Conservation (phyloP, 2,329 filamentous ascomycete species). For the Fusarium albidum region DNA sequence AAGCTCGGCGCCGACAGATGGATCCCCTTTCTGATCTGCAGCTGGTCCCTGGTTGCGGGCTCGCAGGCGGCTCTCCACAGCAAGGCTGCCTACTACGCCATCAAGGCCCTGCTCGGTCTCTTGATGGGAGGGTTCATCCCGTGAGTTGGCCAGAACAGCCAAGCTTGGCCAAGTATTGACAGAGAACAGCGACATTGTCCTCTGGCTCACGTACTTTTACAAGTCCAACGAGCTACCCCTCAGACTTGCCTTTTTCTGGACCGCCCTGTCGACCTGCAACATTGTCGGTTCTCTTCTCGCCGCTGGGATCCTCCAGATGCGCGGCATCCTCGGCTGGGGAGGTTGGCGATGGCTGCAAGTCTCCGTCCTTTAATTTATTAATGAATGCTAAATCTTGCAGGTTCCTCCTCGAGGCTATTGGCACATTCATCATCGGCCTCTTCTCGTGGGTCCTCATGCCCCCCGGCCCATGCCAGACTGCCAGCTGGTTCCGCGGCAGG, state of each 20-base stretch:
- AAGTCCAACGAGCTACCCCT: conserved; percentile 73
- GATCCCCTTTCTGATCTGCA: conserved; percentile 53
- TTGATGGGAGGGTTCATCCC: conserved; percentile 61
- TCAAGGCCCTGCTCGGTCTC: conserved; percentile 54
- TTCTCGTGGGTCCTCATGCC: conserved; percentile 57
- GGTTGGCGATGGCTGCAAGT: conserved; percentile 52
- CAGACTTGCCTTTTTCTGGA: conserved; percentile 75
- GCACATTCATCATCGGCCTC: conserved; percentile 52
- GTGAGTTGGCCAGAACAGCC: conserved; percentile 35
- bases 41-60: conserved; percentile 51
- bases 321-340: conserved; percentile 47
- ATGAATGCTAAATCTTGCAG: neutral
- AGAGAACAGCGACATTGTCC: conserved; percentile 54
- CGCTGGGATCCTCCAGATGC: conserved; percentile 47
- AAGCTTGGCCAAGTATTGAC: too few species aligned
- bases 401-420: conserved; percentile 61
- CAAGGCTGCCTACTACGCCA: conserved; percentile 50
- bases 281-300: conserved; percentile 62
- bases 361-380: fast-evolving
- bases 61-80: conserved; percentile 49
- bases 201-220: conserved; percentile 81
- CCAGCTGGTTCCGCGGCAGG: conserved; percentile 63
- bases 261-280: conserved; percentile 65
- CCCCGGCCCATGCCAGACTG: conserved; percentile 57
- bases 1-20: conserved; percentile 57